Base-by-base conservation (phyloP, 2,329 filamentous ascomycete genomes). In the Hirsutella rhossiliensis region DNA sequence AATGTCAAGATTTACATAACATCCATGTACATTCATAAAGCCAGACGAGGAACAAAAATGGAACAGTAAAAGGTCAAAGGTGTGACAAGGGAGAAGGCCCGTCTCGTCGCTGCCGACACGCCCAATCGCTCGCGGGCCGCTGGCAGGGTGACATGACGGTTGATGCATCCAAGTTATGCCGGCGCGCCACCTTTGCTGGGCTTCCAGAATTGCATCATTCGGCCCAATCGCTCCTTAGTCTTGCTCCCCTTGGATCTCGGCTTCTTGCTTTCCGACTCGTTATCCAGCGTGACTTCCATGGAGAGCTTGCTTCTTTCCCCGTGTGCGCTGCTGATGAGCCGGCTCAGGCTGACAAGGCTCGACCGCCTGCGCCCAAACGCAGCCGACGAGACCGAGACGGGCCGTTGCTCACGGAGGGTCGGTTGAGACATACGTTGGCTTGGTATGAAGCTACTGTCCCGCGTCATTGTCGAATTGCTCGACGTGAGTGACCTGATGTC, bases 181-280 rank as follows among this genome's bases (percentile, higher is more conserved):
- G 23, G 23, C 23, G 23, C 23, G 3, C 47, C 51, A 32, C 65
- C 58, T 48, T 73, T 72, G 55, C 73, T 78, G 11, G 71, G 68
- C 62, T 83, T 86, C 83, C 83, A 89, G 60, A 89, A 89, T 53
- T 82, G 79, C 72, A 87, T 79, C 66, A 88, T 72, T 42, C 82
- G 81, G 58, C 84, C 83, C 32, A 88, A 64, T 28, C 83, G 75
- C 58, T 47, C 34, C 40, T 80, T 84, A 32, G 77, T 69, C 59
- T 80, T 84, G 68, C 81, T 85, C 20, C 54, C 56, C 58, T 78
- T 79, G 8, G 59, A 52, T 66, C 73, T 75, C 54, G 59, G 52
- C 67, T 72, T 75, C 55, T 75, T 77, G 30, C 46, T 50, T 29
- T 77, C 75, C 0, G 65, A 56, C n/a, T 80, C 72, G 36, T 63